phyloP scores from a whole-genome alignment of 768 basidiomycete genomes.

The Lactarius akahatsu region DNA sequence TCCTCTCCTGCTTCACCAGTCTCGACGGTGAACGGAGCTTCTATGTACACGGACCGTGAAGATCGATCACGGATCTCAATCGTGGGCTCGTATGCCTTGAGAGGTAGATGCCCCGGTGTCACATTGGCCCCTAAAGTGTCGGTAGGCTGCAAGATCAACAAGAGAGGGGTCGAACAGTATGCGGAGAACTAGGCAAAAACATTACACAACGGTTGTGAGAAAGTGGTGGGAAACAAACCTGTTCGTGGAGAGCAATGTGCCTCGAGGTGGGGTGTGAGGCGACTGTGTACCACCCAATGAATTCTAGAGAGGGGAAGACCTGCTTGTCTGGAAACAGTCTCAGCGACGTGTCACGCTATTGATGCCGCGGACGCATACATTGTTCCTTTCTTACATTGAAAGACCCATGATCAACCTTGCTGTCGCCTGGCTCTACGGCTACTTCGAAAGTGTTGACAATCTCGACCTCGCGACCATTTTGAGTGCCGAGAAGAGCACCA shows the following conservation, averaged over 20 bases:
- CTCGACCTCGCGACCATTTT: constrained; percentile 92
- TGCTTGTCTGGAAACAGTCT: constrained; percentile 72
- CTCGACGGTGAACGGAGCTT: constrained; percentile 85
- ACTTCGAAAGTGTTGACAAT: constrained; percentile 97
- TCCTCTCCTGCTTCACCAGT: constrained; percentile 98
- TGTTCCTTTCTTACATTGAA: constrained; percentile 82
- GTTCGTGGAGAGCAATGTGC: constrained; percentile 84
- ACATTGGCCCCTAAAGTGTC: constrained; percentile 46
- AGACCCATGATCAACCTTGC: constrained; percentile 75
- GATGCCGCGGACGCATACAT: constrained; percentile 47
- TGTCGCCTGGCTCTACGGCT: constrained; percentile 55
- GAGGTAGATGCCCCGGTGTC: constrained; percentile 75
- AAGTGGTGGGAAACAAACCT: constrained; percentile 46
- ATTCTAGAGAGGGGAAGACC: constrained; percentile 95
- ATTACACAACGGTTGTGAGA: constrained; percentile 5
- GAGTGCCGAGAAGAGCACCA: constrained; percentile 91
- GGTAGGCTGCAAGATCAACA: constrained; percentile 71
- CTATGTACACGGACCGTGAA: constrained; percentile 77
- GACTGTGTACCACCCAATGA: constrained; percentile 98
- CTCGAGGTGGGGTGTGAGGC: constrained; percentile 67
- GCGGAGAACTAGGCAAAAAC: constrained; percentile 62
- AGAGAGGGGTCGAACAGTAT: constrained; percentile 86
- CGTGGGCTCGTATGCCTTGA: constrained; percentile 92
- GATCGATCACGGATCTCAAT: constrained; percentile 80
- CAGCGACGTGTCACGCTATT: not conserved